phyloP scores from a whole-genome alignment of 371 early-diverging fungal species.

The Parasitella parasitica region DNA sequence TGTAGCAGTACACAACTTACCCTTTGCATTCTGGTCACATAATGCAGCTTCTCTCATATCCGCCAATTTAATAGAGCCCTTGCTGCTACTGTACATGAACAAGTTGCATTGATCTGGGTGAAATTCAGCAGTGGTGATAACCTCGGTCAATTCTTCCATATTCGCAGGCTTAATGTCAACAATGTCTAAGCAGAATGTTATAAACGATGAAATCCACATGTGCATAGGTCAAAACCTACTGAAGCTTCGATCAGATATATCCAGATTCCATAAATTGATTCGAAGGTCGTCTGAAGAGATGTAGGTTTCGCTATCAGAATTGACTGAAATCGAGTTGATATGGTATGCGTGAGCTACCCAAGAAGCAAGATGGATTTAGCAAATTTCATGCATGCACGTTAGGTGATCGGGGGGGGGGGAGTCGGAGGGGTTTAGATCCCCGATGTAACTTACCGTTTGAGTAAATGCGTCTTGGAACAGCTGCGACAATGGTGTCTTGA shows the following conservation, averaged over 20 bases:
- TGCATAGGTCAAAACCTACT: too few relatives aligned
- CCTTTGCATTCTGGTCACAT: constrained; percentile 82
- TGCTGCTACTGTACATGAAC: constrained; percentile 92
- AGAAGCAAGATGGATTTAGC: background rate
- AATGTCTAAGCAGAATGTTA: constrained; percentile 55
- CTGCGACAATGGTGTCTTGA: constrained; percentile 84
- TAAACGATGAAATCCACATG: background rate
- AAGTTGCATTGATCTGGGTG: constrained; percentile 84
- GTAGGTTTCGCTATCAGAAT: constrained; percentile 88
- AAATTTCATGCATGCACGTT: background rate
- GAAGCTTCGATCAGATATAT: constrained; percentile 87
- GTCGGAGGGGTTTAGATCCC: background rate
- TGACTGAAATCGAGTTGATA: constrained; percentile 93
- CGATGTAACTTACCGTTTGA: constrained; percentile 54
- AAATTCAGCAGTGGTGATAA: constrained; percentile 94
- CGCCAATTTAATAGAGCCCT: constrained; percentile 85
- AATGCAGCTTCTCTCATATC: constrained; percentile 90
- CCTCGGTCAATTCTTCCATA: constrained; percentile 94
- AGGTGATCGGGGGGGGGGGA: too few relatives aligned
- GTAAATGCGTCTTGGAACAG: constrained; percentile 81
- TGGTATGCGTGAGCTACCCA: constrained; percentile 93
- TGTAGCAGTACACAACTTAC: constrained; percentile 10
- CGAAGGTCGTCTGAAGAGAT: constrained; percentile 94
- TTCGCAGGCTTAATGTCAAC: constrained; percentile 96
- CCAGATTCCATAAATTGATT: constrained; percentile 92